These are phyloP conservation scores for Apiotrichum porosum DNA, from an alignment of 1,284 basidiomycete species.

Conservation along the genomic window DNA sequence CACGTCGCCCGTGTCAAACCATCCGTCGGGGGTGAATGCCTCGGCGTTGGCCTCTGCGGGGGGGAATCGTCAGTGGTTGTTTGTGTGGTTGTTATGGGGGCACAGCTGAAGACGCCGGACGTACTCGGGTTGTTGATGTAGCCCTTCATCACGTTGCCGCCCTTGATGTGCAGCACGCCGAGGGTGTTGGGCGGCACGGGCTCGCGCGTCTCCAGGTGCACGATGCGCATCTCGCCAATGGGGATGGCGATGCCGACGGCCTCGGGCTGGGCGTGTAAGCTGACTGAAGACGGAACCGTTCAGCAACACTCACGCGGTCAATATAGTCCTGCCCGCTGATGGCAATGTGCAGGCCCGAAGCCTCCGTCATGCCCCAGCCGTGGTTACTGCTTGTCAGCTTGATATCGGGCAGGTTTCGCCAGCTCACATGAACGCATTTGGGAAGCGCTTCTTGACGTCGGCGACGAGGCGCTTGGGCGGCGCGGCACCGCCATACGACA, in stretches of 20 bases:
- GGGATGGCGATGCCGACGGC: constrained; percentile 34
- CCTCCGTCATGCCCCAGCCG: constrained; percentile 16
- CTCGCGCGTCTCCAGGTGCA: constrained; percentile 28
- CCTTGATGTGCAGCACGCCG: constrained; percentile 35
- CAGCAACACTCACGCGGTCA: constrained; percentile 2
- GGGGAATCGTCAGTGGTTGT: neutral
- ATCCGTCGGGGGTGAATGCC: constrained; percentile 31
- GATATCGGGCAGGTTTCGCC: too few species aligned
- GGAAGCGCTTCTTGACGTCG: constrained; percentile 30
- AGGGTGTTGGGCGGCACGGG: constrained; percentile 19
- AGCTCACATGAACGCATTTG: constrained; percentile 18
- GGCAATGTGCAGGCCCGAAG: constrained; percentile 6
- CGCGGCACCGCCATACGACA: constrained; percentile 43
- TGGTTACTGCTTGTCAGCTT: constrained; percentile 5
- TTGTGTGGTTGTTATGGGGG: too few species aligned
- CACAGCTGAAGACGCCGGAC: too few species aligned
- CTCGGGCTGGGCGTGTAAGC: constrained; percentile 6
- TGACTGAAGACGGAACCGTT: neutral
- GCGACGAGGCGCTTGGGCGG: constrained; percentile 32
- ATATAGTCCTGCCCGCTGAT: constrained; percentile 29
- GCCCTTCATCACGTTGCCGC: constrained; percentile 42
- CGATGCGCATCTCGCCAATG: constrained; percentile 32
- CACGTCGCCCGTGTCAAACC: constrained; percentile 44
- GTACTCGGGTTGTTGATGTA: constrained; percentile 22
- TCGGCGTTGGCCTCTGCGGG: constrained; percentile 13